Base-by-base conservation (phyloP, 2,329 filamentous ascomycete genomes). In the Sporothrix sp. region DNA sequence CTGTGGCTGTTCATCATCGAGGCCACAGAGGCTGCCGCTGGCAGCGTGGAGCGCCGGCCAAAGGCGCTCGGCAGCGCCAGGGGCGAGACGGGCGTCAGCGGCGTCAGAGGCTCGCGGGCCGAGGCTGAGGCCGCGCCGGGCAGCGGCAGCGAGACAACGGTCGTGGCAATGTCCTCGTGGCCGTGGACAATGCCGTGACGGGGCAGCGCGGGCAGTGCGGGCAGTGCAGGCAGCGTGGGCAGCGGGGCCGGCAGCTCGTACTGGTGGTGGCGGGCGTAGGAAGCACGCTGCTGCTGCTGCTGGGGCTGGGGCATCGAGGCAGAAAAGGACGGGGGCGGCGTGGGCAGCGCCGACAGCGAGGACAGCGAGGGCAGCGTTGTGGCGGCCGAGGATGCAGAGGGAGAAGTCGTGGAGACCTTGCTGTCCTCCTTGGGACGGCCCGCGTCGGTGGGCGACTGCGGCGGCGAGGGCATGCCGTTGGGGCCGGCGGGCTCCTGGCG, bases 391-490 rank as follows among this genome's bases (percentile, higher is more conserved):
- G n/a, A n/a, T n/a, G n/a, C n/a, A n/a, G n/a, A n/a, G n/a, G n/a
- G n/a, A n/a, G n/a, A n/a, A n/a, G n/a, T n/a, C n/a, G n/a, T n/a
- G n/a, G n/a, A n/a, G n/a, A n/a, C n/a, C n/a, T 36, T 39, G 27
- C 21, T 42, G 36, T 20, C 45, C 13, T 48, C 28, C 11, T 14
- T 30, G 10, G 18, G 25, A 18, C 27, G 16, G 30, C 43, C 27
- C 8, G 43, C n/a, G 21, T 50, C 36, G 3, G 45, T 51, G 11
- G 54, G 55, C n/a, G 56, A 57, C 51, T 54, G 56, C 7, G 56
- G 54, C 27, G 56, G 56, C 36, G 52, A 55, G 6, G 51, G 49
- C 47, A 55, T 56, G 48, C 51, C 53, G 35, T 51, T 42, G 46
- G 48, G 18, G 7, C 23, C 43, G 21, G 18, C 32, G 18, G 25